Evolutionary conservation across 2,329 filamentous ascomycete genomes (phyloP), one percentile per base, ranked within the genome.

Genomic region (Nigrospora oryzae): DNA sequence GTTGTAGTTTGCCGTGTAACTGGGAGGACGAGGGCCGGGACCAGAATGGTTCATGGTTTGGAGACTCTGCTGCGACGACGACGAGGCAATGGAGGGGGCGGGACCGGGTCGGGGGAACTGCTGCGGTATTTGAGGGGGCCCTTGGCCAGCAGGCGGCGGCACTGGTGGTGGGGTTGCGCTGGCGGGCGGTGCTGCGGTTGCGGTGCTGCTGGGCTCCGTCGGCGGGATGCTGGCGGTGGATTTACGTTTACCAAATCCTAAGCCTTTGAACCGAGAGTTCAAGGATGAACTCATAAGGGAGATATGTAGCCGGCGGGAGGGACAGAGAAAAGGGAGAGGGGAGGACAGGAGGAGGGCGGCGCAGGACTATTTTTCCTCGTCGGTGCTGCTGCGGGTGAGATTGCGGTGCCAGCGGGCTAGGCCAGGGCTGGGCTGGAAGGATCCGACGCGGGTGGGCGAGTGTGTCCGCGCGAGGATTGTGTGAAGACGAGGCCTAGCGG

Each of bases 221-320:
- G 66, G 68, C 54, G 75, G 73, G 58, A 78, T 77, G 65, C 74
- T 79, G 63, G 75, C 73, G 59, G 74, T 74, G 60, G 83, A 84
- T 74, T 82, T 86, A 68, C 85, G 83, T 78, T 86, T 87, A 70
- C 83, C 84, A 74, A 87, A 85, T 70, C 85, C 83, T 71, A 89
- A 77, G 75, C 79, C 78, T 75, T 86, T 86, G 66, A 88, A 80
- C 69, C 84, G 81, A 65, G 80, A 79, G 74, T 86, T 87, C 79
- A 86, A 36, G 19, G 40, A 78, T 75, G 81, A 86, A 77, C 79
- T 86, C 83, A 86, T 86, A 74, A 68, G 71, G 68, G 53, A 53
- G 32, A 46, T 46, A 37, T 17, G 13, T 23, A 13, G 62, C 53
- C 40, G 55, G 57, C 48, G 55, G 42, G 48, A 51, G 49, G 48